These are phyloP conservation scores for Erodium trifolium DNA, from an alignment of 441 rosid species.

Conservation along the genomic window DNA sequence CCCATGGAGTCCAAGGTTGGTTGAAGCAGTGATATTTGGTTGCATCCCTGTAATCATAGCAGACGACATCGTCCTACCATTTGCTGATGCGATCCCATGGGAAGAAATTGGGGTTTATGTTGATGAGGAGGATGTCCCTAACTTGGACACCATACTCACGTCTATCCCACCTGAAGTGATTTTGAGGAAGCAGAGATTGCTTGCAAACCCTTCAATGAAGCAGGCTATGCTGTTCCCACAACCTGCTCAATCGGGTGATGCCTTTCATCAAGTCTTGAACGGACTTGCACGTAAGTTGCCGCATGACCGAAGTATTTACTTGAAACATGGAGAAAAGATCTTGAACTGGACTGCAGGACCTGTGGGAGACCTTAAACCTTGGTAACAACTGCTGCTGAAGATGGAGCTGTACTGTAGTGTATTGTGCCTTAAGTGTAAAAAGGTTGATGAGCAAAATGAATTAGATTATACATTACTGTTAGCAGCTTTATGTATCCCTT, in stretches of 20 bases:
- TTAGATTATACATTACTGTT: slow-evolving; percentile 1
- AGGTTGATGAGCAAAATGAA: background rate
- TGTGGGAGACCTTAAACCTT: slow-evolving; percentile 62
- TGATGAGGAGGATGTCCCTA: slow-evolving; percentile 61
- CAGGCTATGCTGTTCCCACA: slow-evolving; percentile 73
- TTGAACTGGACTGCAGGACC: slow-evolving; percentile 81
- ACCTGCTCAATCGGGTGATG: slow-evolving; percentile 67
- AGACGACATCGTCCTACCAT: slow-evolving; percentile 64
- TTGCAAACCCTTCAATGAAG: slow-evolving; percentile 75
- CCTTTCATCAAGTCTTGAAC: slow-evolving; percentile 65
- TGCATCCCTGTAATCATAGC: slow-evolving; percentile 32
- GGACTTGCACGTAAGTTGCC: slow-evolving; percentile 75
- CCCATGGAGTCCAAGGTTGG: slow-evolving; percentile 76
- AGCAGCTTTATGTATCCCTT: background rate
- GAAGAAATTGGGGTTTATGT: slow-evolving; percentile 66
- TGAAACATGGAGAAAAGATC: slow-evolving; percentile 44
- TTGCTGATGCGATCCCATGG: slow-evolving; percentile 80
- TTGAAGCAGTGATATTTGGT: slow-evolving; percentile 62
- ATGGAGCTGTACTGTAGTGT: background rate
- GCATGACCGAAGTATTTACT: slow-evolving; percentile 39
- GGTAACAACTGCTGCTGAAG: slow-evolving; percentile 28
- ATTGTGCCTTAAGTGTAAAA: background rate
- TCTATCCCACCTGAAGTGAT: slow-evolving; percentile 56
- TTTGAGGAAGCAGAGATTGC: slow-evolving; percentile 55
- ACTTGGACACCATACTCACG: slow-evolving; percentile 62